Evolutionary conservation across 108 stramenopile species (phyloP), one percentile per base, ranked within the genome.

Genomic region (Cyclotella kingstonii): DNA sequence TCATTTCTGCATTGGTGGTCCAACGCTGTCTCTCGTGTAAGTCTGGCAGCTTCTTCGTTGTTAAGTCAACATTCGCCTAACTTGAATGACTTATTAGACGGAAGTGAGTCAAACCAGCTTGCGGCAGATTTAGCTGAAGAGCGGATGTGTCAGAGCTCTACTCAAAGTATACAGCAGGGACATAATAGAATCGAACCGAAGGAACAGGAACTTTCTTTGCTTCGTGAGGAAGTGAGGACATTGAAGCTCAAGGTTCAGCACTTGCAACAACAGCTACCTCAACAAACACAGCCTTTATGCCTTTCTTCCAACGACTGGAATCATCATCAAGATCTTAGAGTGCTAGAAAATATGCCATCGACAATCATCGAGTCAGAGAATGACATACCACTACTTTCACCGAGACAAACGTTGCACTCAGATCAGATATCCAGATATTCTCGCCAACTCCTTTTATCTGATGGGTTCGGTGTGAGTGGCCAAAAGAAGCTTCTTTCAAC

Each of bases 401-500:
- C 43, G 15, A 44, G 64, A 18, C 52, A 54, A 55, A 39, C 22
- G 3, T 64, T 74, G 12, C 66, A 52, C 40, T 54, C 76, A 3
- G 54, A 75, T 47, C 76, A 86, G 62, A 83, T 94, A 46, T 68
- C 84, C 48, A 74, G 92, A 25, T 94, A 94, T 52, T 90, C 89
- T 6, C 75, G 92, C 41, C 92, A 90, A 54, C 71, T 93, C 5
- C 57, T 93, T 7, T 15, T 69, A 0, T 40, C 41, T 5, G 73
- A 80, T 60, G 92, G 92, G 27, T 93, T 89, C 54, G 89, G 92
- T n/a, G 83, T 89, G 10, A 40, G 61, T 40, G 92, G 92, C 47
- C 92, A 94, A 68, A 44, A 56, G 34, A 72, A 84, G 49, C 78
- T 94, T 14, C 49, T 85, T 2, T 65, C 73, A 4, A 84, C 84